Percentiles rank a stretch among this genome's conserved stretches.
Conservation (phyloP, 2,329 filamentous ascomycete species). For the Clonostachys solani region DNA sequence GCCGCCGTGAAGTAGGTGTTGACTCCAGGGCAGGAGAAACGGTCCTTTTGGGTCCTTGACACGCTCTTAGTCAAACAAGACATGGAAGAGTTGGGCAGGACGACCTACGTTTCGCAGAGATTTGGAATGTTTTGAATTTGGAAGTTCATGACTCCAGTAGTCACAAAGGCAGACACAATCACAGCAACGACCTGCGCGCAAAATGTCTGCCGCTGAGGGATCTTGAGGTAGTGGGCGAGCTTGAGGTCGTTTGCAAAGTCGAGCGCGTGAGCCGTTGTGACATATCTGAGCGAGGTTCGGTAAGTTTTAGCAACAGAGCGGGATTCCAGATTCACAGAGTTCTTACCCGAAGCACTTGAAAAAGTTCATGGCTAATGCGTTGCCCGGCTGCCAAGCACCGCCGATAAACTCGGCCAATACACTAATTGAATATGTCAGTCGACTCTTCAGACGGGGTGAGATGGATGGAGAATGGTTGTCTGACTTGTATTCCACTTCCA, state of each 20-base stretch:
- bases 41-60: conserved; percentile 10
- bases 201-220: conserved; percentile 28
- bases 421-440: conserved; percentile 22
- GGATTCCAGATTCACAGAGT: not conserved
- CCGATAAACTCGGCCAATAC: conserved; percentile 43
- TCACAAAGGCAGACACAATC: conserved; percentile 24
- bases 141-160: conserved; percentile 27
- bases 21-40: conserved; percentile 19
- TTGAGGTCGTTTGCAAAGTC: conserved; percentile 27
- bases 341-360: conserved; percentile 34
- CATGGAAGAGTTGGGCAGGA: no score
- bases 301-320: no score
- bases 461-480: no score
- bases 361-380: conserved; percentile 40
- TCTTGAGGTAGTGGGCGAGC: conserved; percentile 40
- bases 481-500: conserved; percentile 15
- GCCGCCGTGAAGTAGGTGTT: conserved; percentile 29
- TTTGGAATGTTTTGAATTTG: conserved; percentile 16
- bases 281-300: conserved; percentile 8
- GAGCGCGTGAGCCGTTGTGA: conserved; percentile 26
- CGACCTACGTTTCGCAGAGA: no score
- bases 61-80: conserved; percentile 5
- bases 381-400: conserved; percentile 34
- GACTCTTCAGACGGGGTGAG: no score
- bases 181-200: conserved; percentile 26